Evolutionary conservation across 257 asterid species (phyloP).

Genomic region (Fraxinus cuspidata): DNA sequence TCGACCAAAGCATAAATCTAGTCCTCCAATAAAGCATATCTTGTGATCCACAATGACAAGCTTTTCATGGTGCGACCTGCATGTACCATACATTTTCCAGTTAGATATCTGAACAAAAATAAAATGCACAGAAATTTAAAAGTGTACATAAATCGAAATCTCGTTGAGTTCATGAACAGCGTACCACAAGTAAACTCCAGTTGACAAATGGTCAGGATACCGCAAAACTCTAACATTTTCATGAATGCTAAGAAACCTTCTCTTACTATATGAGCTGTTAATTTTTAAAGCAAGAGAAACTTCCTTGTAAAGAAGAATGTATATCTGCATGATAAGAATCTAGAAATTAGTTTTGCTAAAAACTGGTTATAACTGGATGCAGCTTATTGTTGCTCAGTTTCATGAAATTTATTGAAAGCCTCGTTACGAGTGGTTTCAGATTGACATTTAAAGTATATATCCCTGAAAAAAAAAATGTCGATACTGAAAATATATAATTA

Average conservation of each 20-base stretch:
- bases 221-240: slow-evolving; percentile 84
- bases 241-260: slow-evolving; percentile 73
- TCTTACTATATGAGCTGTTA: slow-evolving; percentile 84
- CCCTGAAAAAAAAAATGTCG: neutral
- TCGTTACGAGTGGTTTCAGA: neutral
- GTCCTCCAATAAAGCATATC: slow-evolving; percentile 83
- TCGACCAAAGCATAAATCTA: slow-evolving; percentile 95
- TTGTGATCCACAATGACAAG: slow-evolving; percentile 85
- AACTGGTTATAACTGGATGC: slow-evolving; percentile 8
- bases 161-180: slow-evolving; percentile 29
- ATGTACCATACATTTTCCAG: slow-evolving; percentile 20
- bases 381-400: neutral
- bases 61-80: slow-evolving; percentile 99
- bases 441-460: neutral
- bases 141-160: neutral
- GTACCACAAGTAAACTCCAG: slow-evolving; percentile 85
- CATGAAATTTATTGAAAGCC: slow-evolving; percentile 9
- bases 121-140: neutral
- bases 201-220: slow-evolving; percentile 80
- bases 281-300: slow-evolving; percentile 90
- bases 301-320: slow-evolving; percentile 94
- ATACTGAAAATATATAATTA: neutral
- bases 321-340: slow-evolving; percentile 58
- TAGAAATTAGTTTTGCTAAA: slow-evolving; percentile 14
- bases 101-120: neutral